Percentiles rank a stretch among this genome's conserved stretches.
These are phyloP conservation scores for Microdochium nivale DNA, from an alignment of 2,329 filamentous ascomycete species.

Conservation along the genomic window DNA sequence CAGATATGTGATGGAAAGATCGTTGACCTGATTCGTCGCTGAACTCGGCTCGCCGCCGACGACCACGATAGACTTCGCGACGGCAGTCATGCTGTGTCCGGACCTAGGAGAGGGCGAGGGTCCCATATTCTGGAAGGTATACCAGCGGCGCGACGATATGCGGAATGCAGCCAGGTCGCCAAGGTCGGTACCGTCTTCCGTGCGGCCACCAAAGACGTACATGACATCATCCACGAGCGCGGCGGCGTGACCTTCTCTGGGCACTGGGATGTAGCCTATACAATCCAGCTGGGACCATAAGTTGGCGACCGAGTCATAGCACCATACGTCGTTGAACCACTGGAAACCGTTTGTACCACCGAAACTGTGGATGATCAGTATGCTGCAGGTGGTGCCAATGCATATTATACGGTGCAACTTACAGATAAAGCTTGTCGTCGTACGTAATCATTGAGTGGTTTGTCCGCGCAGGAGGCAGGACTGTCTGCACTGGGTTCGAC, in stretches of 20 bases:
- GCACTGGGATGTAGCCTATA: conserved; percentile 92
- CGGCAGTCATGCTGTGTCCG: conserved; percentile 95
- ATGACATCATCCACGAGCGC: conserved; percentile 94
- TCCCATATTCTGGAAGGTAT: conserved; percentile 99
- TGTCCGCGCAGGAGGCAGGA: conserved; percentile 78
- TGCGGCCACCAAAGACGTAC: conserved; percentile 97
- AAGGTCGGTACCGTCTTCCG: conserved; percentile 84
- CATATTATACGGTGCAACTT: too few species aligned
- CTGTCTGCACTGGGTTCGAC: conserved; percentile 48
- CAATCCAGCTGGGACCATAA: conserved; percentile 85
- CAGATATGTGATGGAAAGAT: conserved; percentile 83
- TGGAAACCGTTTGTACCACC: conserved; percentile 91
- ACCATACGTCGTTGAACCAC: conserved; percentile 99
- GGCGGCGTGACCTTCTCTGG: conserved; percentile 89
- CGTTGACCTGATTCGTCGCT: conserved; percentile 68
- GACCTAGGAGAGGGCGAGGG: conserved; percentile 88
- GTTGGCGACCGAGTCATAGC: conserved; percentile 77
- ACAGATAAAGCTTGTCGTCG: conserved; percentile 91
- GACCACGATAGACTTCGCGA: conserved; percentile 86
- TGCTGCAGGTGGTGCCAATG: conserved; percentile 1
- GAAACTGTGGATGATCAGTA: conserved; percentile 50
- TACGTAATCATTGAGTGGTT: conserved; percentile 90
- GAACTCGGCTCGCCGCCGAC: conserved; percentile 92
- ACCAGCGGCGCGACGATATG: conserved; percentile 77
- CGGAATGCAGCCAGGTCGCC: conserved; percentile 81